Conservation (phyloP, 148 eudicot genomes). For the Silene uniflora region DNA sequence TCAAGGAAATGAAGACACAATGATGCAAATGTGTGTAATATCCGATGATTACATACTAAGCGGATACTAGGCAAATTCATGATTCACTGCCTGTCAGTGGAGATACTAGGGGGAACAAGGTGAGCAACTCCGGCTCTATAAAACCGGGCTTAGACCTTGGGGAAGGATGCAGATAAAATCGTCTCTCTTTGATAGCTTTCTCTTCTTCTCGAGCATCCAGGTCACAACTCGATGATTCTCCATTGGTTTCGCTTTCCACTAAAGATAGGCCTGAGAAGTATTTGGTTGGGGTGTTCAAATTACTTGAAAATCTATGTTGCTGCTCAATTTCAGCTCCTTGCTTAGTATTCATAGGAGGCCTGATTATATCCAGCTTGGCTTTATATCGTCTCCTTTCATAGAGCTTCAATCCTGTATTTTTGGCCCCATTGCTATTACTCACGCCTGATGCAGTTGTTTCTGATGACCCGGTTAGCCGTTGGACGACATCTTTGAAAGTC, state of each 20-base stretch:
- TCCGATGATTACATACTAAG: no score
- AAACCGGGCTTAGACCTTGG: slow-evolving; percentile 32
- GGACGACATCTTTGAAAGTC: slow-evolving; percentile 40
- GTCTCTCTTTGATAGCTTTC: slow-evolving; percentile 36
- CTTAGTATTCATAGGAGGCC: slow-evolving; percentile 21
- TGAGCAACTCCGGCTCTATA: slow-evolving; percentile 38
- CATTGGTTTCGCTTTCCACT: slow-evolving; percentile 6
- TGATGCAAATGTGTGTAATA: no score
- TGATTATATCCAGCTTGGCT: slow-evolving; percentile 35
- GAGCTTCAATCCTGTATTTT: slow-evolving; percentile 33
- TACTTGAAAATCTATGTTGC: slow-evolving; percentile 22
- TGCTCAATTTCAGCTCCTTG: slow-evolving; percentile 18
- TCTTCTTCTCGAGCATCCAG: slow-evolving; percentile 35
- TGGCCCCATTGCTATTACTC: slow-evolving; percentile 20
- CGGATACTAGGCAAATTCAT: no score
- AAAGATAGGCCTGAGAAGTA: slow-evolving; percentile 19
- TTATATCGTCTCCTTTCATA: slow-evolving; percentile 38
- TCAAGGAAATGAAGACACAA: no score
- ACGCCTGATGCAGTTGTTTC: slow-evolving; percentile 13
- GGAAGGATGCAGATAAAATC: slow-evolving; percentile 42
- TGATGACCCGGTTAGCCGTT: slow-evolving; percentile 37
- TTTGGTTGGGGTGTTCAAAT: slow-evolving; percentile 31
- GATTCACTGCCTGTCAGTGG: slow-evolving; percentile 12
- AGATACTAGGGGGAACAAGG: slow-evolving; percentile 40
- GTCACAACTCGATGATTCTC: slow-evolving; percentile 12